Conservation (phyloP, 2,329 filamentous ascomycete species). For the Didymella pinodella region DNA sequence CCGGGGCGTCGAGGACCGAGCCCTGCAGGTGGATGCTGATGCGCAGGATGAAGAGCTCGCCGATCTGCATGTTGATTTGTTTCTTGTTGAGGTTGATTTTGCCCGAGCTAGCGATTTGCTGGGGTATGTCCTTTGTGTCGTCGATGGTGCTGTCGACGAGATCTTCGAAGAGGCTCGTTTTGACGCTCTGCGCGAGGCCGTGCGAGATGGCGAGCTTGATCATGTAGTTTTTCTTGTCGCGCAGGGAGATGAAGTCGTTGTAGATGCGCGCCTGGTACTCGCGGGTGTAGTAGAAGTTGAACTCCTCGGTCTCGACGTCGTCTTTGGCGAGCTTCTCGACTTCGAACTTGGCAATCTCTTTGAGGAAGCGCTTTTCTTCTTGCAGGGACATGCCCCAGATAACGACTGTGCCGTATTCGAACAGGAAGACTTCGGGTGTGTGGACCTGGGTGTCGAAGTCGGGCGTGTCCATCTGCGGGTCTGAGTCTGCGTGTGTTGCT, state of each 20-base stretch:
- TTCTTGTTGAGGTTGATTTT: constrained; percentile 87
- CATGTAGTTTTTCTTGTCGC: constrained; percentile 97
- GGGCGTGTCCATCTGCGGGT: constrained; percentile 55
- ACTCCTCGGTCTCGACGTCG: constrained; percentile 93
- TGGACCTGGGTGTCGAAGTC: constrained; percentile 90
- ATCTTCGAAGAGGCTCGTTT: constrained; percentile 97
- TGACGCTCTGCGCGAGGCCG: constrained; percentile 93
- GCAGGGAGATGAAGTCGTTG: constrained; percentile 96
- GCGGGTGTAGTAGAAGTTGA: constrained; percentile 99
- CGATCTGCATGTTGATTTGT: constrained; percentile 99
- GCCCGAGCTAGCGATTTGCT: constrained; percentile 89
- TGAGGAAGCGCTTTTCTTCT: constrained; percentile 89
- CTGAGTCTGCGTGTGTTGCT: constrained; percentile 42
- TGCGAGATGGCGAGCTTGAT: constrained; percentile 96
- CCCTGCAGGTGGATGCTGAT: constrained; percentile 99
- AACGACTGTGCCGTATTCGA: constrained; percentile 96
- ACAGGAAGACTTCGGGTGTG: constrained; percentile 93
- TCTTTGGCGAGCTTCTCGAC: constrained; percentile 86
- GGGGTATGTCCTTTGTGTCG: constrained; percentile 89
- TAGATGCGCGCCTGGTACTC: constrained; percentile 99
- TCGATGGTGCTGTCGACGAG: constrained; percentile 93
- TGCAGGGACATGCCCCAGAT: constrained; percentile 97
- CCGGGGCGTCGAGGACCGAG: constrained; percentile 93
- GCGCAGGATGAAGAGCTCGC: constrained; percentile 94
- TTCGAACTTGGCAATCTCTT: constrained; percentile 94